These are phyloP conservation scores for Thalassiosira mediterranea DNA, from an alignment of 352 stramenopile genomes.

Conservation along the genomic window DNA sequence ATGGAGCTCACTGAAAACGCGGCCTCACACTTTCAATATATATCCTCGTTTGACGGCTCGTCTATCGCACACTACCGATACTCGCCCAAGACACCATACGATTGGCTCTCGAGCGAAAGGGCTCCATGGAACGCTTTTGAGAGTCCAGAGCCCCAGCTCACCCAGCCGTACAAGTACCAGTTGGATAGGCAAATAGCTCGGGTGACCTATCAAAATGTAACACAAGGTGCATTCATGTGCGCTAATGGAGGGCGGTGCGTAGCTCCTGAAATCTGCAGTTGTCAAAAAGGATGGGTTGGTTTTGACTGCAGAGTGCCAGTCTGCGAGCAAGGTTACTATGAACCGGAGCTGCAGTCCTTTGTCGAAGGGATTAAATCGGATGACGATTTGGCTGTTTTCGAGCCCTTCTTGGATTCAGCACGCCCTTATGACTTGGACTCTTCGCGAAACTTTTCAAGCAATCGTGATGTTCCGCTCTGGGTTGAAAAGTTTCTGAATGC, in stretches of 20 bases:
- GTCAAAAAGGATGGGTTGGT: slow-evolving; percentile 90
- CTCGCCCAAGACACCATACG: slow-evolving; percentile 86
- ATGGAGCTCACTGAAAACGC: slow-evolving; percentile 88
- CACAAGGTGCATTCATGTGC: slow-evolving; percentile 93
- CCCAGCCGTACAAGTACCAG: slow-evolving; percentile 65
- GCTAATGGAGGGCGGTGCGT: slow-evolving; percentile 92
- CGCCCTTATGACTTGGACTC: slow-evolving; percentile 47
- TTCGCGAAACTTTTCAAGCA: slow-evolving; percentile 51
- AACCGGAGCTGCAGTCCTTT: slow-evolving; percentile 84
- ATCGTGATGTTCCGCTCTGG: slow-evolving; percentile 39
- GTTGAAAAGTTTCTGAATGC: slow-evolving; percentile 69
- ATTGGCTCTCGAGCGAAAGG: slow-evolving; percentile 80
- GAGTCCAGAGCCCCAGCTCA: slow-evolving; percentile 39
- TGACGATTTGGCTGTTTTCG: slow-evolving; percentile 68
- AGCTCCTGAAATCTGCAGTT: slow-evolving; percentile 90
- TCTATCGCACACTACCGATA: slow-evolving; percentile 87
- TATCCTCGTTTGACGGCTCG: slow-evolving; percentile 84
- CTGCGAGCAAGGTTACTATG: slow-evolving; percentile 91
- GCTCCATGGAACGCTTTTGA: slow-evolving; percentile 84
- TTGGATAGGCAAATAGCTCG: slow-evolving; percentile 89
- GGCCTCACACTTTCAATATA: slow-evolving; percentile 89
- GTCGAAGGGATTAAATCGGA: slow-evolving; percentile 74
- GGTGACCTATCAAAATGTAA: slow-evolving; percentile 86
- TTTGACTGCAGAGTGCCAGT: slow-evolving; percentile 95
- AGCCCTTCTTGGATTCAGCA: slow-evolving; percentile 64